Base-by-base conservation (phyloP, 108 stramenopile genomes). In the Stephanodiscus triporus region DNA sequence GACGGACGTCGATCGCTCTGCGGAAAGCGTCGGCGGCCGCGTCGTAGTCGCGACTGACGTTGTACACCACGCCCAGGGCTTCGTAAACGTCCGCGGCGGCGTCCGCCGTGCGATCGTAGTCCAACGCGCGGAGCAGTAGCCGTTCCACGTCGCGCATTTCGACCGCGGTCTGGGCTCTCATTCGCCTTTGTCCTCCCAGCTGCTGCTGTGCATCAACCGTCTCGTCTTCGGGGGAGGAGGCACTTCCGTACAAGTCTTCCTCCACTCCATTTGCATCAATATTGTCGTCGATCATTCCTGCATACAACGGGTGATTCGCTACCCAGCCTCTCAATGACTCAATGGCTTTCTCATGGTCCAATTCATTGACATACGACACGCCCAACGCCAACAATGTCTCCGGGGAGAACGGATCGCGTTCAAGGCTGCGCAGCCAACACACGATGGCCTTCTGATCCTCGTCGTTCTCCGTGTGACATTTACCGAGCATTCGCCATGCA, bases 381-480 rank as follows among this genome's bases (percentile, higher is more conserved):
- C 96, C 96, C 50, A 98, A 75, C 9, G 91, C 88, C 66, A 98
- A 78, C 22, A 97, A 67, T 9, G 95, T 89, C 38, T 95, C 93
- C 1, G 95, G 71, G 19, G 82, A 81, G 65, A 89, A 97, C 8
- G 97, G 96, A 85, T 98, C 97, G 13, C 87, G 70, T 19, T 95
- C 97, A 0, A 97, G 90, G 26, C 94, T 89, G n/a, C 87, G 84
- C 56, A 94, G 89, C 59, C 95, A 85, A 72, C 97, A 98, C 20
- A 78, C 75, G 55, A 98, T 98, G 27, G 97, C 97, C 58, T 89
- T 83, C 29, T 75, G 65, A 76, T 98, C 97, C 54, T 87, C 78
- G 72, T 98, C 97, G 61, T 96, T 96, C 77, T 98, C 97, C 6
- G 95, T 95, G 45, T 97, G 96, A 70, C 92, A 94, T 27, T 71